Percentiles rank a stretch among this genome's conserved stretches.
Conservation (phyloP, 2,329 filamentous ascomycete genomes). For the Phoma sp. region DNA sequence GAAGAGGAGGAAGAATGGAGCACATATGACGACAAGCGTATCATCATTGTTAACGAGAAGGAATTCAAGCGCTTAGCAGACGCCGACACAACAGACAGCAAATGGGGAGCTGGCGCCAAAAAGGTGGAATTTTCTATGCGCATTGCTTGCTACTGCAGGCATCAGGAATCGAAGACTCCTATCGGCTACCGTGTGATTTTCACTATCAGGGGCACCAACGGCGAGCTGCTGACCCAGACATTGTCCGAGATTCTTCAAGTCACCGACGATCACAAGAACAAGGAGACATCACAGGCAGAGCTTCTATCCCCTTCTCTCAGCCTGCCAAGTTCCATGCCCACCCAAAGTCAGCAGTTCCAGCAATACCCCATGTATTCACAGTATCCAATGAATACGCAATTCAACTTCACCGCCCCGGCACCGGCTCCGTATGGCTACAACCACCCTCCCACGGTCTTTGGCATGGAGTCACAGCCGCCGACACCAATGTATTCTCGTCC, state of each 20-base stretch:
- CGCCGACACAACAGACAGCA: slow-evolving; percentile 23
- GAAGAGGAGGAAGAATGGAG: slow-evolving; percentile 88
- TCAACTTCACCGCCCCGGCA: slow-evolving; percentile 14
- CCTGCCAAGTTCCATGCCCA: slow-evolving; percentile 25
- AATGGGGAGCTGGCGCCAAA: slow-evolving; percentile 57
- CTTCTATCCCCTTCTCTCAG: slow-evolving; percentile 26
- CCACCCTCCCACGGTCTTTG: slow-evolving; percentile 30
- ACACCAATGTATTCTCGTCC: slow-evolving; percentile 18
- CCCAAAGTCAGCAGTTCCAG: slow-evolving; percentile 17
- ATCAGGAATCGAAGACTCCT: slow-evolving; percentile 84
- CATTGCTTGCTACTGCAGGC: slow-evolving; percentile 95
- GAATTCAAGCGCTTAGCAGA: slow-evolving; percentile 46
- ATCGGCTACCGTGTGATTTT: slow-evolving; percentile 88
- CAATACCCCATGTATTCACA: slow-evolving; percentile 13
- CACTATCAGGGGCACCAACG: slow-evolving; percentile 83
- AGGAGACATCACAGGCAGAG: slow-evolving; percentile 33
- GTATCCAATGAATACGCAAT: slow-evolving; percentile 17
- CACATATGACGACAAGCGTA: slow-evolving; percentile 54
- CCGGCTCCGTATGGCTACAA: slow-evolving; percentile 24
- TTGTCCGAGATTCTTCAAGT: slow-evolving; percentile 86
- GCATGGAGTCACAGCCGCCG: slow-evolving; percentile 19
- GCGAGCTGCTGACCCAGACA: slow-evolving; percentile 79
- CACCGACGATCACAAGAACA: slow-evolving; percentile 92
- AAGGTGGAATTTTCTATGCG: slow-evolving; percentile 90
- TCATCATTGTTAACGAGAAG: slow-evolving; percentile 50